These are phyloP conservation scores for Aureobasidium sp. DNA, from an alignment of 2,329 filamentous ascomycete genomes.

Conservation along the genomic window DNA sequence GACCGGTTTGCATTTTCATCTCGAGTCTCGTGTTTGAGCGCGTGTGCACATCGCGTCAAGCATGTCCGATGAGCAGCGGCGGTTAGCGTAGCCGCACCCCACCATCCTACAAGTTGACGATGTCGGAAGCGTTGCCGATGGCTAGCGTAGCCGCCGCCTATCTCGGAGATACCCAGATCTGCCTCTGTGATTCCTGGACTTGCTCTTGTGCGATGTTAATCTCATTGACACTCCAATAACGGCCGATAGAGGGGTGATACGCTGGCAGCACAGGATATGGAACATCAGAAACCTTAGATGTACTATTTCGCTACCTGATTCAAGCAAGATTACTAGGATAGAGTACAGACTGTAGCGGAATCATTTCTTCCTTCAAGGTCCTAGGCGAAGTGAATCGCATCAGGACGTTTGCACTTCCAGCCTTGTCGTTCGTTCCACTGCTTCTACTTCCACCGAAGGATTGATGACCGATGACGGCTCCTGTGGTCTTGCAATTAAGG, in stretches of 20 bases:
- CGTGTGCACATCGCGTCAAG: not conserved
- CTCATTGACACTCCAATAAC: not conserved
- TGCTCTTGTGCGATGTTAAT: not conserved
- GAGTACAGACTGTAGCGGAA: conserved; percentile 1
- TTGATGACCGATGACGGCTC: conserved; percentile 50
- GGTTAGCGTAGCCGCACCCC: conserved; percentile 7
- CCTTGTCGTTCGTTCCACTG: conserved; percentile 52
- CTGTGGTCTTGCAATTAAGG: conserved; percentile 53
- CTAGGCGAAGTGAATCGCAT: not conserved
- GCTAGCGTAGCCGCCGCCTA: not conserved
- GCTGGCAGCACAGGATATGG: not conserved
- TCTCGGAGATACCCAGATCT: not conserved
- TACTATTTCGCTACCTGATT: not conserved
- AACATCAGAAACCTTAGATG: not conserved
- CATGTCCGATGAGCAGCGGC: not conserved
- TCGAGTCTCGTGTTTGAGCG: too few species aligned
- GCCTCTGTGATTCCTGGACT: not conserved
- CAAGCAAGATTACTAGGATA: conserved; percentile 5
- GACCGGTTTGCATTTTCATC: not conserved
- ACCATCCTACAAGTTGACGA: not conserved
- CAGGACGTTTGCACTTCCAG: conserved; percentile 32
- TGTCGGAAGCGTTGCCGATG: not conserved
- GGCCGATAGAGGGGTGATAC: not conserved
- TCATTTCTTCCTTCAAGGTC: conserved; percentile 3
- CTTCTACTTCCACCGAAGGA: conserved; percentile 48